Evolutionary conservation across 2,329 filamentous ascomycete species (phyloP).

Genomic region (Fusarium odoratissimum): DNA sequence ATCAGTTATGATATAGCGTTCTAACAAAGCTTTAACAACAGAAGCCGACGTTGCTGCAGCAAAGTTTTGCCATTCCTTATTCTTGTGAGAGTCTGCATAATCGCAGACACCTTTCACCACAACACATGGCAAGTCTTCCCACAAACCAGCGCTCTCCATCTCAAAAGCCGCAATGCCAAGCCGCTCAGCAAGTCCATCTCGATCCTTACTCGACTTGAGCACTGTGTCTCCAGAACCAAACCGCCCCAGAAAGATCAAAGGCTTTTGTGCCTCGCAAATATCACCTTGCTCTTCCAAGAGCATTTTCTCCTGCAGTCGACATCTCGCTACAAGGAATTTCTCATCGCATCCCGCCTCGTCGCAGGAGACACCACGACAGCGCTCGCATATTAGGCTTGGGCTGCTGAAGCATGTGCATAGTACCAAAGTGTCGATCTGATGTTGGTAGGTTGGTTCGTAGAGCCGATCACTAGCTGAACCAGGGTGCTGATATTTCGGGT

Average conservation of each 20-base stretch:
- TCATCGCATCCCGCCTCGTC: background rate
- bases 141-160: slow-evolving; percentile 50
- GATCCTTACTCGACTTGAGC: fast-evolving
- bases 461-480: background rate
- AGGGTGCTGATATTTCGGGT: background rate
- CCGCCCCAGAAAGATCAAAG: background rate
- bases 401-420: background rate
- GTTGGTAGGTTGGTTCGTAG: fast-evolving
- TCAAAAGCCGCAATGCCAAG: slow-evolving; percentile 34
- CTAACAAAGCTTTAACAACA: background rate
- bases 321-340: fast-evolving
- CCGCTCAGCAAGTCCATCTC: fast-evolving
- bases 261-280: fast-evolving
- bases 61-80: background rate
- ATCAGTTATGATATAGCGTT: background rate
- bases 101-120: slow-evolving; percentile 46
- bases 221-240: background rate
- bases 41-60: background rate
- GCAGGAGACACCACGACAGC: fast-evolving
- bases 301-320: fast-evolving
- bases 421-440: background rate
- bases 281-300: fast-evolving
- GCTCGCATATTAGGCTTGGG: fast-evolving
- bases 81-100: slow-evolving; percentile 8
- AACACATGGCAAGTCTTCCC: slow-evolving; percentile 50